Conservation (phyloP, 2,329 filamentous ascomycete species). For the Colletotrichum echinochloae region DNA sequence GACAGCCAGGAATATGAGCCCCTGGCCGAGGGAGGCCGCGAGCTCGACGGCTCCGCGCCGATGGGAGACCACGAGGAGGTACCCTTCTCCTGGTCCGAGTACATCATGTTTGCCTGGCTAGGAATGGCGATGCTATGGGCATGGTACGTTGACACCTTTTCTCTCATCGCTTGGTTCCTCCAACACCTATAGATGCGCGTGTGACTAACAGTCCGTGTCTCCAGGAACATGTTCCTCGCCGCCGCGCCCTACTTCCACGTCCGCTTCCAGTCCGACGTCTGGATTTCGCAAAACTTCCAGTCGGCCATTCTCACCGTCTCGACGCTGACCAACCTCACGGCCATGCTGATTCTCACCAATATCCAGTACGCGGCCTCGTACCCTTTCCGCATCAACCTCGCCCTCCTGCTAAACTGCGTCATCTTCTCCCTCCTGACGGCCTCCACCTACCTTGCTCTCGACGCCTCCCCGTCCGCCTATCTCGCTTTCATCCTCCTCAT, state of each 20-base stretch:
- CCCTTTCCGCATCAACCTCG: conserved; percentile 83
- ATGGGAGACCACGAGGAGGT: conserved; percentile 53
- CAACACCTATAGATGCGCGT: background rate
- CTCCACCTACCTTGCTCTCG: conserved; percentile 78
- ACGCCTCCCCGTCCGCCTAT: conserved; percentile 73
- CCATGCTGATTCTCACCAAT: conserved; percentile 81
- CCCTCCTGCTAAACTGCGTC: conserved; percentile 80
- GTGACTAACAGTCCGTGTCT: conserved; percentile 4
- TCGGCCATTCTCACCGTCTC: conserved; percentile 89
- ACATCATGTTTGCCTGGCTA: conserved; percentile 84
- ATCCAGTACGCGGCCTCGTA: conserved; percentile 88
- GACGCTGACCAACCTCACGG: conserved; percentile 82
- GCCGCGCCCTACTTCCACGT: conserved; percentile 92
- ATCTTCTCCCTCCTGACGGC: conserved; percentile 83
- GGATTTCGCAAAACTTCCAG: conserved; percentile 86
- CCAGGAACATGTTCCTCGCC: conserved; percentile 97
- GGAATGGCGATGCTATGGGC: conserved; percentile 98
- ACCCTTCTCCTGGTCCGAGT: conserved; percentile 87
- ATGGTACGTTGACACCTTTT: conserved; percentile 70
- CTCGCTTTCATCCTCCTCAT: conserved; percentile 85
- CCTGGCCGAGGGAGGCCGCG: conserved; percentile 45
- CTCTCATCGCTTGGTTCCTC: background rate
- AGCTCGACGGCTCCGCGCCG: conserved; percentile 45
- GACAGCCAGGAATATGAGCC: conserved; percentile 43
- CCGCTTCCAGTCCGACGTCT: conserved; percentile 78